These are phyloP conservation scores for Termitomyces heimii DNA, from an alignment of 768 basidiomycete genomes.

Conservation along the genomic window DNA sequence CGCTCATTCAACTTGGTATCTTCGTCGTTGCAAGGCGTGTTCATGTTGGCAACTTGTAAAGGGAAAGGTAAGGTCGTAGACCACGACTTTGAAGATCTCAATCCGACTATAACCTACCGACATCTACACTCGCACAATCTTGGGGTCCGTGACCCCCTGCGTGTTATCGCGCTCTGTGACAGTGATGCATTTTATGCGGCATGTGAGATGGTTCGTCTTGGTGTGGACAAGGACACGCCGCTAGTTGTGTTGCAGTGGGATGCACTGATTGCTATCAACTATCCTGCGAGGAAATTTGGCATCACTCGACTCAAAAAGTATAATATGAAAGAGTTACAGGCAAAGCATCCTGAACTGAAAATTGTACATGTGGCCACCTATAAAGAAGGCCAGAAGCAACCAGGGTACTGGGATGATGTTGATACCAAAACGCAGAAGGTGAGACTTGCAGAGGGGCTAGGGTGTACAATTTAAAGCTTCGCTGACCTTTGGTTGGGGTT, in stretches of 20 bases:
- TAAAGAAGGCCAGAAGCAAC: slow-evolving; percentile 79
- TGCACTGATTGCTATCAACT: slow-evolving; percentile 89
- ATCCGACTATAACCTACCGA: slow-evolving; percentile 71
- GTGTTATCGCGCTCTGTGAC: slow-evolving; percentile 87
- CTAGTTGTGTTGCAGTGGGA: slow-evolving; percentile 89
- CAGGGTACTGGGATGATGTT: slow-evolving; percentile 89
- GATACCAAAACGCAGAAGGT: slow-evolving; percentile 93
- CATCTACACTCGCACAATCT: slow-evolving; percentile 65
- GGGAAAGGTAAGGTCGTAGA: slow-evolving; percentile 47
- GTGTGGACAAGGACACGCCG: slow-evolving; percentile 51
- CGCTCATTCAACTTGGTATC: background rate
- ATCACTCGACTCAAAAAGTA: slow-evolving; percentile 86
- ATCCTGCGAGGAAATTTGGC: slow-evolving; percentile 87
- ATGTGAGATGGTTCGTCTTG: slow-evolving; percentile 82
- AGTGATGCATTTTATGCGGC: slow-evolving; percentile 83
- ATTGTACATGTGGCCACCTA: slow-evolving; percentile 96
- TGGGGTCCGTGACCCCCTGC: slow-evolving; percentile 69
- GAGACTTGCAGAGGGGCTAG: background rate
- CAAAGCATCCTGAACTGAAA: slow-evolving; percentile 77
- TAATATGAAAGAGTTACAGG: slow-evolving; percentile 64
- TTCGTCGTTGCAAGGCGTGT: too few species aligned
- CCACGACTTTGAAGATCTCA: slow-evolving; percentile 53
- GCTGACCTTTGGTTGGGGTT: background rate
- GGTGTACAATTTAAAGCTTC: background rate
- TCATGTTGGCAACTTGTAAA: slow-evolving; percentile 31